Evolutionary conservation across 768 basidiomycete species (phyloP).

Genomic region (Suillus plorans): DNA sequence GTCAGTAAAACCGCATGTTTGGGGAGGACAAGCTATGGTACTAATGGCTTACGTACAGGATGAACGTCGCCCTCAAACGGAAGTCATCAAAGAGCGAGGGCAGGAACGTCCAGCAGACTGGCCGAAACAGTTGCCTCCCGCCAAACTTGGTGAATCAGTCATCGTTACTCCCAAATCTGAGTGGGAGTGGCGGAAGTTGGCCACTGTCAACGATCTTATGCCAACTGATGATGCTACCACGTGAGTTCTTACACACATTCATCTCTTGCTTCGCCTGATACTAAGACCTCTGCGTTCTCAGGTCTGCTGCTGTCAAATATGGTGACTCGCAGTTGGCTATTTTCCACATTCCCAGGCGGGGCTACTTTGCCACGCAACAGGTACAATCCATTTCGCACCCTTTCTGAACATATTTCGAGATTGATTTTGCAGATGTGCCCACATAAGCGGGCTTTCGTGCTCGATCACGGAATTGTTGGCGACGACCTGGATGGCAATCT

Average conservation of each 20-base stretch:
- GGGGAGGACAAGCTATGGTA: background rate
- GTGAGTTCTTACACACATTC: constrained; percentile 25
- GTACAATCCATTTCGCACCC: constrained; percentile 30
- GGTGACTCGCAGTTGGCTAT: constrained; percentile 68
- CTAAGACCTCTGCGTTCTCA: constrained; percentile 12
- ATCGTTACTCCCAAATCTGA: constrained; percentile 44
- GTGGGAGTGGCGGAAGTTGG: constrained; percentile 61
- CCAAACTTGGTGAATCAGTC: constrained; percentile 41
- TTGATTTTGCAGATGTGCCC: constrained; percentile 39
- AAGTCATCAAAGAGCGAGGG: constrained; percentile 58
- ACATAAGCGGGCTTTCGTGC: constrained; percentile 63
- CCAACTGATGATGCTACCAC: constrained; percentile 48
- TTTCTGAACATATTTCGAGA: background rate
- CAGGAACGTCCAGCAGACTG: constrained; percentile 68
- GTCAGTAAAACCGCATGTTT: constrained; percentile 21
- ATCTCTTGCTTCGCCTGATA: background rate
- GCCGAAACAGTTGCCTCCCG: constrained; percentile 53
- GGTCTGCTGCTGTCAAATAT: constrained; percentile 55
- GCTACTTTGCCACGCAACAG: constrained; percentile 69
- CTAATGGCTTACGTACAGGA: constrained; percentile 17
- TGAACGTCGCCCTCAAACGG: constrained; percentile 44
- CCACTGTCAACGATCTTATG: constrained; percentile 46
- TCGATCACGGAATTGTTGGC: constrained; percentile 68
- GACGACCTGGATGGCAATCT: constrained; percentile 57
- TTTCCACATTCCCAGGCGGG: constrained; percentile 58